Evolutionary conservation across 164 flowering plant genomes (phyloP).

Genomic region (Macadamia tetraphylla): DNA sequence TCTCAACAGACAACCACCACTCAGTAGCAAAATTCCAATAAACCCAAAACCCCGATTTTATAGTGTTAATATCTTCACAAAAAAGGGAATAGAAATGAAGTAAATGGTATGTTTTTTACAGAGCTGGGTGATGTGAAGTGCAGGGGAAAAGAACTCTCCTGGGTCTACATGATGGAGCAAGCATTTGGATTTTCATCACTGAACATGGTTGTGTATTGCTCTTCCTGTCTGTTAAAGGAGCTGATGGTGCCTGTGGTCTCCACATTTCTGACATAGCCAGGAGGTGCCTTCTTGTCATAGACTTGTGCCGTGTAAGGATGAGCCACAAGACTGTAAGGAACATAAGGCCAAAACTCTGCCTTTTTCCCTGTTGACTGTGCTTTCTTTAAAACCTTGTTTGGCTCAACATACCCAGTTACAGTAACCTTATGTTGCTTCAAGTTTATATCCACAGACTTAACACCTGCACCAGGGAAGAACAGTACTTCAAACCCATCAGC

Average conservation of each 20-base stretch:
- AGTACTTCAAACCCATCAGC: background rate
- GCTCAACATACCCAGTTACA: conserved; percentile 56
- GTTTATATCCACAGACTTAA: conserved; percentile 56
- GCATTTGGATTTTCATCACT: conserved; percentile 78
- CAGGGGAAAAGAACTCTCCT: background rate
- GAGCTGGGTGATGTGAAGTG: no score
- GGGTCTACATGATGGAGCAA: conserved; percentile 51
- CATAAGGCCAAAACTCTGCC: conserved; percentile 71
- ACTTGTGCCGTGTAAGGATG: conserved; percentile 45
- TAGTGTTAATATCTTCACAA: no score
- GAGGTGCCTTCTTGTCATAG: conserved; percentile 74
- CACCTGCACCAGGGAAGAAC: conserved; percentile 32
- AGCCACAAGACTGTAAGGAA: conserved; percentile 56
- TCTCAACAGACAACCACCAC: background rate
- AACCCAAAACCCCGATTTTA: no score
- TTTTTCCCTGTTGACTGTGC: conserved; percentile 61
- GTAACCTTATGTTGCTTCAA: conserved; percentile 66
- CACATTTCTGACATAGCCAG: conserved; percentile 59
- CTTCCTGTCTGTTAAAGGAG: conserved; percentile 28
- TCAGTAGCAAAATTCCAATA: no score
- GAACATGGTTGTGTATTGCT: conserved; percentile 49
- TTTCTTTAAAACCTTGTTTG: conserved; percentile 57
- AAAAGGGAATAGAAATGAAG: no score
- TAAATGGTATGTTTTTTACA: no score
- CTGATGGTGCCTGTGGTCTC: conserved; percentile 20